Conservation (phyloP, 139 green algal genomes). For the Diplosphaera chodatii region DNA sequence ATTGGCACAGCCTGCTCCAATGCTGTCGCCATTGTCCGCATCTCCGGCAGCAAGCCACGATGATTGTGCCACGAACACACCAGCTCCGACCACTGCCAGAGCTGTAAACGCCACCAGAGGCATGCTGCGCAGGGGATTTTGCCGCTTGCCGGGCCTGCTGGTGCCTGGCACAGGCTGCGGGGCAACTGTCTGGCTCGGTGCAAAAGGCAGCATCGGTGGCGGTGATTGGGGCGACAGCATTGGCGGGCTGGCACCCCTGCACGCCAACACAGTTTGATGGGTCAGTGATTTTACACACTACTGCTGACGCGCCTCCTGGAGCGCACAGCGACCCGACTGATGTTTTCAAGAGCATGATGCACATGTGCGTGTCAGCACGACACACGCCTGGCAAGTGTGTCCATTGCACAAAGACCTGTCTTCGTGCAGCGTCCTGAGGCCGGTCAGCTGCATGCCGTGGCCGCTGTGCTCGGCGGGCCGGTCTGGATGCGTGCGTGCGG, state of each 20-base stretch:
- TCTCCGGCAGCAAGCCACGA: too few relatives aligned
- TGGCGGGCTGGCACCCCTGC: neutral
- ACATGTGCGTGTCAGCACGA: too few relatives aligned
- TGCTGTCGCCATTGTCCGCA: neutral
- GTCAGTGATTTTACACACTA: too few relatives aligned
- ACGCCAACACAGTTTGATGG: neutral
- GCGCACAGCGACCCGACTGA: too few relatives aligned
- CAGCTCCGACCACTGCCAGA: neutral
- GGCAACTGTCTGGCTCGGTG: too few relatives aligned
- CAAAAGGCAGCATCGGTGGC: neutral
- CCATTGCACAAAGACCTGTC: neutral
- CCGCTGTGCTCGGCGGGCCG: neutral
- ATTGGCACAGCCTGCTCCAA: neutral
- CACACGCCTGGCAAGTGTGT: too few relatives aligned
- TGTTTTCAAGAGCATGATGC: too few relatives aligned
- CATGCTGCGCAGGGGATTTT: neutral
- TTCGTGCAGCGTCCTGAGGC: neutral
- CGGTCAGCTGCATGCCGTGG: neutral
- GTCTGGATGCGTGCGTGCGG: neutral
- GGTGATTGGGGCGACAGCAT: neutral
- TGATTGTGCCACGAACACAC: neutral
- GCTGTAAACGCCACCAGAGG: neutral
- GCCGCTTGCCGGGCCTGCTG: neutral
- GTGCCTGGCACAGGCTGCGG: neutral
- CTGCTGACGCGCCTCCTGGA: too few relatives aligned